These are phyloP conservation scores for Dryadomyces quercivorus DNA, from an alignment of 2,329 filamentous ascomycete species.

Conservation along the genomic window DNA sequence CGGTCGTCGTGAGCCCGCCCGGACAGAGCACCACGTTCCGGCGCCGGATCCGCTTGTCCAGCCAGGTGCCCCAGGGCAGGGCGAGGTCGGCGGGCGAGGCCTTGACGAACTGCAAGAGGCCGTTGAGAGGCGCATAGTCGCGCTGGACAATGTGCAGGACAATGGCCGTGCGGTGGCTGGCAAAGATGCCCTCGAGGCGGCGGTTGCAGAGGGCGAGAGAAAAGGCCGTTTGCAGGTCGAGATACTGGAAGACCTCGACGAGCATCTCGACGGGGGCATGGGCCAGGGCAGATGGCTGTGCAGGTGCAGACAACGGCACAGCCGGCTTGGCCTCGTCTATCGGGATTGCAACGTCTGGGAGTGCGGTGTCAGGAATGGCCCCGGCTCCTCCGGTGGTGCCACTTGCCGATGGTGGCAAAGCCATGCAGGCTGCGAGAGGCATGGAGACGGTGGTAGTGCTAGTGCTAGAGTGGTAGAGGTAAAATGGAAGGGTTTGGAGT, in stretches of 20 bases:
- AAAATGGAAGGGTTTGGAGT: no score
- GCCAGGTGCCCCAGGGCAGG: constrained; percentile 21
- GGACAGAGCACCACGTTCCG: constrained; percentile 15
- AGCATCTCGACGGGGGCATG: constrained; percentile 31
- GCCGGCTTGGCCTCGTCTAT: background rate
- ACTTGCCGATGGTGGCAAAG: background rate
- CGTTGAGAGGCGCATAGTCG: constrained; percentile 31
- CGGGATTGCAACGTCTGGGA: no score
- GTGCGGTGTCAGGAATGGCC: background rate
- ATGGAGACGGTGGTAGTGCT: no score
- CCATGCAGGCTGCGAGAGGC: background rate
- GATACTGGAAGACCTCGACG: constrained; percentile 32
- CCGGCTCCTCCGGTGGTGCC: background rate
- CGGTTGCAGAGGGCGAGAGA: constrained; percentile 25
- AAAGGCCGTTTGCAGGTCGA: constrained; percentile 29
- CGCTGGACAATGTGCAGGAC: constrained; percentile 27
- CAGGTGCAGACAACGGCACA: constrained; percentile 8
- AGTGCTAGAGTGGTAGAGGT: no score
- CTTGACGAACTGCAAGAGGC: constrained; percentile 34
- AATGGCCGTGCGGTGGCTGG: constrained; percentile 26
- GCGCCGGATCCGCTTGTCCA: constrained; percentile 26
- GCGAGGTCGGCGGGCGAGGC: constrained; percentile 25
- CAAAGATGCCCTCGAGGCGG: constrained; percentile 27
- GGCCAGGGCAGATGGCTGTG: constrained; percentile 12
- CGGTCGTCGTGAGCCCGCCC: constrained; percentile 6